Evolutionary conservation across 2,329 filamentous ascomycete genomes (phyloP).

Genomic region (Ophiostoma ulmi): DNA sequence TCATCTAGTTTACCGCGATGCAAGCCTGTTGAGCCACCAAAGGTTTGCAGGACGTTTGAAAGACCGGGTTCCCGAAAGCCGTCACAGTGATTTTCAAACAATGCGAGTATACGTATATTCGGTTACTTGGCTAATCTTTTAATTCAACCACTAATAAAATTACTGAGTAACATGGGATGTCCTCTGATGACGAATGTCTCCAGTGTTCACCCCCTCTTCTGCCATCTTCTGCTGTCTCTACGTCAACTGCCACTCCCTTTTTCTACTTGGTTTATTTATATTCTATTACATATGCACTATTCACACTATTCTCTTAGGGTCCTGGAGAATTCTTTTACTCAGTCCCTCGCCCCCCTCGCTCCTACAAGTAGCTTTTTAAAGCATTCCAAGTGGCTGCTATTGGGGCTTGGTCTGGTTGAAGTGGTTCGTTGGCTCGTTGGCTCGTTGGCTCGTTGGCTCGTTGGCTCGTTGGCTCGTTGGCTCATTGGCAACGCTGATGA

Average conservation of each 20-base stretch:
- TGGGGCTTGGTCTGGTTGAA: neutral
- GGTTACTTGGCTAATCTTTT: too few species aligned
- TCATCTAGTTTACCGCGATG: neutral
- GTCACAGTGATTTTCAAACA: too few species aligned
- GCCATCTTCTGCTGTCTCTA: constrained; percentile 8
- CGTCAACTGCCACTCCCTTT: neutral
- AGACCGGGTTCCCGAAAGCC: neutral
- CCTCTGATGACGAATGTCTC: constrained; percentile 5
- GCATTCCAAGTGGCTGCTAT: neutral
- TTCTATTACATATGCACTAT: neutral
- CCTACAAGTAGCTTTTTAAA: neutral
- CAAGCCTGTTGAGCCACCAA: neutral
- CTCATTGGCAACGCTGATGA: neutral
- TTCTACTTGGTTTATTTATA: neutral
- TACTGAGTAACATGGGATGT: neutral
- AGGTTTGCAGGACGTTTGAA: neutral
- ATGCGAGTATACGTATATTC: too few species aligned
- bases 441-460: too few species aligned
- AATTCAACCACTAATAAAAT: neutral
- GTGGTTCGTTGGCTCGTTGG: too few species aligned
- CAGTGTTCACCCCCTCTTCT: constrained; percentile 9
- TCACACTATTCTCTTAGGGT: neutral
- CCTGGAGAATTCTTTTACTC: neutral
- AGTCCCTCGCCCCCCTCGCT: neutral
- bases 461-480: too few species aligned